Percentiles rank a stretch among this genome's conserved stretches.
These are phyloP conservation scores for Pythium rhizo-oryzae DNA, from an alignment of 352 stramenopile genomes.

Conservation along the genomic window DNA sequence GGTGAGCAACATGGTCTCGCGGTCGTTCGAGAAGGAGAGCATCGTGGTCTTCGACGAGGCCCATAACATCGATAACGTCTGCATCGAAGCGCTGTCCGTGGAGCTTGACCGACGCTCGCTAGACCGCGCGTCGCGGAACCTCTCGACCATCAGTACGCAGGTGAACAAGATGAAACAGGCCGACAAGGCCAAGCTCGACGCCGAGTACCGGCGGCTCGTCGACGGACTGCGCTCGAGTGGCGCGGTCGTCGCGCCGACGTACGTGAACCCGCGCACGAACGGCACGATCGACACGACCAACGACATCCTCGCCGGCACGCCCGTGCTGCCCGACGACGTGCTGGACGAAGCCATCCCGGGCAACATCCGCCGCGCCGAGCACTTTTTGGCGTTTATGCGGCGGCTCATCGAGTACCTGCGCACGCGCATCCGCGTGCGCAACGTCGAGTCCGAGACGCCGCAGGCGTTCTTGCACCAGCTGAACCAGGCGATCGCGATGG, in stretches of 20 bases:
- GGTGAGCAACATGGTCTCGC: constrained; percentile 89
- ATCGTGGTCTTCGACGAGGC: constrained; percentile 98
- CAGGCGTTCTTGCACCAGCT: constrained; percentile 96
- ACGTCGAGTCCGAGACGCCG: constrained; percentile 96
- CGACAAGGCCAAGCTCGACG: constrained; percentile 91
- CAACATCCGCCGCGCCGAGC: constrained; percentile 97
- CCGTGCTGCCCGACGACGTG: constrained; percentile 92
- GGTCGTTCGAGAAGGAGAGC: constrained; percentile 93
- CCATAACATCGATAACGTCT: constrained; percentile 99
- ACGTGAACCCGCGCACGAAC: constrained; percentile 46
- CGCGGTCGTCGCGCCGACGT: constrained; percentile 55
- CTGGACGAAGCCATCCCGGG: constrained; percentile 96
- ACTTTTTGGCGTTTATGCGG: constrained; percentile 98
- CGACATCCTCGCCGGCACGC: constrained; percentile 76
- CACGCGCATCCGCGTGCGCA: constrained; percentile 75
- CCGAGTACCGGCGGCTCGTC: constrained; percentile 96
- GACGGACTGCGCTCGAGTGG: constrained; percentile 94
- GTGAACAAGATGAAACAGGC: constrained; percentile 90
- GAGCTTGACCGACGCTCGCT: constrained; percentile 93
- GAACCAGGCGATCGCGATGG: constrained; percentile 92
- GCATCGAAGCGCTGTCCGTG: constrained; percentile 98
- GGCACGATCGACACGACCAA: constrained; percentile 51
- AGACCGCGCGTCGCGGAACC: constrained; percentile 92
- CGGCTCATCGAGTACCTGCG: constrained; percentile 96
- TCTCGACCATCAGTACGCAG: constrained; percentile 78